Base-by-base conservation (phyloP, 148 eudicot species). In the Pharnaceum exiguum region DNA sequence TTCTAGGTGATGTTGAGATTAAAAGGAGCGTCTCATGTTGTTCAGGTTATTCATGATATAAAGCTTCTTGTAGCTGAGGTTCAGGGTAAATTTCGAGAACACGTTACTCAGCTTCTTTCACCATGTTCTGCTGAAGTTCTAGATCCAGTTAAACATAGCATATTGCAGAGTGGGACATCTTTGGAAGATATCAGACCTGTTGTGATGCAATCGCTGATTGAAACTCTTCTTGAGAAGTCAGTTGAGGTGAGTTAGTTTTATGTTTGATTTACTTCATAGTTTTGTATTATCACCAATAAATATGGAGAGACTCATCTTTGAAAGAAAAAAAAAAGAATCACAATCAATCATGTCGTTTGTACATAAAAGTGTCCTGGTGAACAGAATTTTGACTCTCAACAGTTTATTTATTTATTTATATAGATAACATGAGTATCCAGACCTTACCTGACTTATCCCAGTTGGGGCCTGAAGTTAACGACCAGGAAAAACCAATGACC, bases 1-100 rank as follows among this genome's bases (percentile, higher is more conserved):
- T 29, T 37, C 36, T 9, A 43, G 28, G 18, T 49, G 37, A 49
- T 4, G 18, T 17, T 51, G 23, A 23, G 11, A 12, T 31, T 51
- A 48, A 13, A 26, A 61, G 22, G 17, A 47, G 15, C 22, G 37
- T 67, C 39, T 60, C 60, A 13, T 44, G 32, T 71, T 69, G n/a
- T n/a, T 62, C 90, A 93, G 98, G 75, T 93, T 64, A 78, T 89
- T 71, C 86, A 93, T 68, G 99, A 93, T 72, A 61, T 93, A 57
- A 61, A 82, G 71, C 66, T 56, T 65, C 72, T 93, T 51, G 91
- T 59, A 46, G 69, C 62, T 8, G 95, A 86, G 68, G 70, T 93
- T 59, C 68, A 69, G 57, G 78, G 89, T 28, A 68, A 63, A 39
- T 85, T 81, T 74, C 66, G 83, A 55, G 80, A 39, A 25, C 75